Percentiles rank a stretch among this genome's conserved stretches.
Evolutionary conservation across 495 filamentous ascomycete genomes (phyloP).

Genomic region (Xylaria curta): DNA sequence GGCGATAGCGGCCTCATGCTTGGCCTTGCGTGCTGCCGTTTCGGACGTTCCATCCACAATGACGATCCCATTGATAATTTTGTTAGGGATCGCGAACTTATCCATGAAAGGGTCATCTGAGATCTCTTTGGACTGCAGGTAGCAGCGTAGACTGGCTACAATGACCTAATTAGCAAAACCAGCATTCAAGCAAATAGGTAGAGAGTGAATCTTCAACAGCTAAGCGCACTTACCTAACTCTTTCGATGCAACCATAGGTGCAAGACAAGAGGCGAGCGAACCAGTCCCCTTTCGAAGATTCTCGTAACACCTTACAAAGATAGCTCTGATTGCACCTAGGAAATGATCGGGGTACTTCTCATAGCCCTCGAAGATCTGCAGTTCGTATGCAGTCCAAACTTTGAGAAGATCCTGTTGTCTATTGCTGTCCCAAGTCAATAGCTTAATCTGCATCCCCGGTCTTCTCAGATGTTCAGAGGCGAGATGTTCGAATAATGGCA

Average conservation of each 20-base stretch:
- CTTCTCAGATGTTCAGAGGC: slow-evolving; percentile 13
- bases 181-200: neutral
- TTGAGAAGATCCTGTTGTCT: slow-evolving; percentile 18
- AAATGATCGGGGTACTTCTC: slow-evolving; percentile 16
- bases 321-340: slow-evolving; percentile 6
- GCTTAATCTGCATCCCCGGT: slow-evolving; percentile 3
- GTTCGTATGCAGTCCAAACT: neutral
- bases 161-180: neutral
- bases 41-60: slow-evolving; percentile 32
- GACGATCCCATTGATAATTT: slow-evolving; percentile 29
- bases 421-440: slow-evolving; percentile 3
- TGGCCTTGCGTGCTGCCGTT: slow-evolving; percentile 6
- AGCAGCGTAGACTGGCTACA: neutral
- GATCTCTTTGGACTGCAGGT: neutral
- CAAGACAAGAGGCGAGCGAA: neutral
- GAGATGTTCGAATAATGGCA: slow-evolving; percentile 11
- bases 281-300: neutral
- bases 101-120: slow-evolving; percentile 24
- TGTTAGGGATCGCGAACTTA: slow-evolving; percentile 20
- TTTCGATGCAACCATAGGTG: neutral
- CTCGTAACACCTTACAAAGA: slow-evolving; percentile 9
- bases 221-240: neutral
- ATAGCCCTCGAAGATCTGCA: slow-evolving; percentile 19
- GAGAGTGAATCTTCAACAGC: neutral
- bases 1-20: neutral